Conservation (phyloP, 495 filamentous ascomycete genomes). For the Neurospora sp. region DNA sequence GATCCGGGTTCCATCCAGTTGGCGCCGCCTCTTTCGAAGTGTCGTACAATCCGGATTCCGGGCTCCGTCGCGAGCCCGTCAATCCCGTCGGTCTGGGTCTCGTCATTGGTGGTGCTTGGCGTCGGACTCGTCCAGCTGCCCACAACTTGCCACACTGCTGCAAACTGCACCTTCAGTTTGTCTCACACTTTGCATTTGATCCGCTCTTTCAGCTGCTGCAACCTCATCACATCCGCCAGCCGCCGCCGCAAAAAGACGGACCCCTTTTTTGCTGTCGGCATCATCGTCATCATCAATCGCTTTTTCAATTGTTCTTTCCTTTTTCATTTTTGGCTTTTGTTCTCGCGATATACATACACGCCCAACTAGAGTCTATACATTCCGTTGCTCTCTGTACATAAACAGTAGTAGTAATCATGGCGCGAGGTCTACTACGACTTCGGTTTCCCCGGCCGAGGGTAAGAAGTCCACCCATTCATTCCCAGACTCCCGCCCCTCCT, state of each 20-base stretch:
- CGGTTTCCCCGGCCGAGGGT: conserved; percentile 29
- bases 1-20: not conserved
- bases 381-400: not conserved
- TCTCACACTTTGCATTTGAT: not conserved
- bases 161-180: not conserved
- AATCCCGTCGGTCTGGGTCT: not conserved
- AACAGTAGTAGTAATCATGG: not conserved
- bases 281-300: not conserved
- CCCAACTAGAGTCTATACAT: not conserved
- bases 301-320: not conserved
- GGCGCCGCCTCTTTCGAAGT: not conserved
- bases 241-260: not conserved
- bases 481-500: no score
- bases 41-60: not conserved
- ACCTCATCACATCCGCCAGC: not conserved
- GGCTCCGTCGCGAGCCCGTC: not conserved
- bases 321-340: not conserved
- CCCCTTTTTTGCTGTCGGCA: not conserved
- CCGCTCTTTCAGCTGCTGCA: not conserved
- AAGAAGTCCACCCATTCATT: not conserved
- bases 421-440: conserved; percentile 6
- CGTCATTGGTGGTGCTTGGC: not conserved
- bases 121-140: not conserved
- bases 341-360: not conserved
- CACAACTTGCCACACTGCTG: not conserved